Conservation (phyloP, 108 stramenopile species). For the Fragilaria crotonensis region DNA sequence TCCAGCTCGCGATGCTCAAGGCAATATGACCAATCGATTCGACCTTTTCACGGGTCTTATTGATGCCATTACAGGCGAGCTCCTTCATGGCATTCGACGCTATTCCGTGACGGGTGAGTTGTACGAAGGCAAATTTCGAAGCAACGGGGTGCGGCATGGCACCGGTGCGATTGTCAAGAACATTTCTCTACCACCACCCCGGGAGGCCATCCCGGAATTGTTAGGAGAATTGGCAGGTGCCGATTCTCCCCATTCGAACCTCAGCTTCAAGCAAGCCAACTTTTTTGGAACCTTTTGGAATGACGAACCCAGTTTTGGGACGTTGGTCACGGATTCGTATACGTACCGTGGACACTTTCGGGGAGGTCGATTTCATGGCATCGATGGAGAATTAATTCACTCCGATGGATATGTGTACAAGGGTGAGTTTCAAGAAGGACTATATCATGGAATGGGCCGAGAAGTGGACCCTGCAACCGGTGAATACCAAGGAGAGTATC, state of each 20-base stretch:
- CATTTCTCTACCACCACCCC: background rate
- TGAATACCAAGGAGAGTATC: slow-evolving; percentile 24
- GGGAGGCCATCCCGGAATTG: background rate
- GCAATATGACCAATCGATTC: background rate
- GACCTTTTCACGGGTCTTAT: slow-evolving; percentile 23
- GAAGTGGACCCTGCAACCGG: slow-evolving; percentile 14
- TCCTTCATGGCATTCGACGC: slow-evolving; percentile 16
- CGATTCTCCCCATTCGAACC: slow-evolving; percentile 1
- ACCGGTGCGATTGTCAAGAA: slow-evolving; percentile 7
- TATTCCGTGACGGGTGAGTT: slow-evolving; percentile 15
- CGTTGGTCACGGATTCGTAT: slow-evolving; percentile 11
- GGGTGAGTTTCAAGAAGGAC: slow-evolving; percentile 20
- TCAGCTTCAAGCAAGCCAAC: slow-evolving; percentile 9
- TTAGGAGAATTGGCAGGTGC: slow-evolving; percentile 5
- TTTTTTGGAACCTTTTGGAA: slow-evolving; percentile 27
- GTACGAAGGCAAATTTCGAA: slow-evolving; percentile 22
- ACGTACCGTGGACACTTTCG: slow-evolving; percentile 4
- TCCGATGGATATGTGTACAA: slow-evolving; percentile 21
- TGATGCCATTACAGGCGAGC: slow-evolving; percentile 28
- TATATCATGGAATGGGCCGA: slow-evolving; percentile 21
- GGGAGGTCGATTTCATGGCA: slow-evolving; percentile 19
- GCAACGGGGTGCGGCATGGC: slow-evolving; percentile 1
- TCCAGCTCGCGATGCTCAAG: background rate
- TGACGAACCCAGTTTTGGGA: slow-evolving; percentile 20
- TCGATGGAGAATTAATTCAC: slow-evolving; percentile 10